Percentiles rank a stretch among this genome's conserved stretches.
These are phyloP conservation scores for Aspergillus sergii DNA, from an alignment of 2,329 filamentous ascomycete genomes.

Conservation along the genomic window DNA sequence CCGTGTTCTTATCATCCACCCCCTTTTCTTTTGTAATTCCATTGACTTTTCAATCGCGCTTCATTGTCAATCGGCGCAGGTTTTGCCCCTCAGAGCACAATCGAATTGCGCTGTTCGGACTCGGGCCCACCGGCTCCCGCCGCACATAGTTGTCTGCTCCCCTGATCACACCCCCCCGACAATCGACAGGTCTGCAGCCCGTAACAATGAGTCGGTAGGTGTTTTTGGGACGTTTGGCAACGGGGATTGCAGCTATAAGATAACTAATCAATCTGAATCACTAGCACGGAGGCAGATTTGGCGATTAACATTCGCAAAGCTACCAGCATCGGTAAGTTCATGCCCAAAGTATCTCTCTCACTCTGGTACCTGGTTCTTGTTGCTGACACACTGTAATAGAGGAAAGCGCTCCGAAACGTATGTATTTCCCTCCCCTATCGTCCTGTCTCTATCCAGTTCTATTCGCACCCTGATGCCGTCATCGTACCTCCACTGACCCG, in stretches of 20 bases:
- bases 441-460: conserved; percentile 8
- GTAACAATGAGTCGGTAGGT: conserved; percentile 65
- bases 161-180: conserved; percentile 24
- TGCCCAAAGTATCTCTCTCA: conserved; percentile 4
- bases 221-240: conserved; percentile 6
- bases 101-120: conserved; percentile 24
- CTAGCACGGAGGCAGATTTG: conserved; percentile 64
- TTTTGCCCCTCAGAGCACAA: conserved; percentile 11
- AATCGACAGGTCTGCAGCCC: conserved; percentile 45
- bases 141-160: conserved; percentile 20
- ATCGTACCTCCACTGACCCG: conserved; percentile 7
- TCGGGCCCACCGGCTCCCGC: conserved; percentile 25
- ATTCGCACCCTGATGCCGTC: neutral
- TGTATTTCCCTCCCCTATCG: conserved; percentile 17
- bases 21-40: neutral
- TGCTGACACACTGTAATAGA: conserved; percentile 44
- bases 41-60: neutral
- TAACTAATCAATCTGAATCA: neutral
- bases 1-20: conserved; percentile 8
- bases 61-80: neutral
- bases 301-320: conserved; percentile 69
- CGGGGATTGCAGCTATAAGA: neutral
- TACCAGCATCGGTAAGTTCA: conserved; percentile 59
- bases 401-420: conserved; percentile 69
- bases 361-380: conserved; percentile 2